These are phyloP conservation scores for Fusarium lateritium DNA, from an alignment of 2,329 filamentous ascomycete species.

Conservation along the genomic window DNA sequence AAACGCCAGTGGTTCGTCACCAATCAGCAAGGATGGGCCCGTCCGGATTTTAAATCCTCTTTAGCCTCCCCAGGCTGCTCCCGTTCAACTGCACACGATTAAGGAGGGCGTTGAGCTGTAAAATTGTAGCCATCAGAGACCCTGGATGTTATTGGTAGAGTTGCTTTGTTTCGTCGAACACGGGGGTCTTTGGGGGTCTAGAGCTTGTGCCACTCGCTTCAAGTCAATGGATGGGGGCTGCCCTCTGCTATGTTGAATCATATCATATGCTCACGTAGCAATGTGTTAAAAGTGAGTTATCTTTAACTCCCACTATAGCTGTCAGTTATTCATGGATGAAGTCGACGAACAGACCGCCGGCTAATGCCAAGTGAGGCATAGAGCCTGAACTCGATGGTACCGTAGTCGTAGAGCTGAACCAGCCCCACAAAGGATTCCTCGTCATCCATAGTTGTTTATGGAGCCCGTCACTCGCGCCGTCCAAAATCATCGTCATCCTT, in stretches of 20 bases:
- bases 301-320: neutral
- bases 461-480: slow-evolving; percentile 3
- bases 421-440: slow-evolving; percentile 20
- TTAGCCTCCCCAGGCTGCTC: neutral
- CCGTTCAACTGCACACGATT: neutral
- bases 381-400: slow-evolving; percentile 1
- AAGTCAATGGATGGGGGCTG: neutral
- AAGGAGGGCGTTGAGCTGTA: neutral
- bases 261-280: neutral
- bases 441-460: slow-evolving; percentile 7
- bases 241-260: slow-evolving; percentile 5
- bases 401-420: slow-evolving; percentile 20
- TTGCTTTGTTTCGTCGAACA: slow-evolving; percentile 10
- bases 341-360: neutral
- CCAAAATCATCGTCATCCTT: slow-evolving; percentile 11
- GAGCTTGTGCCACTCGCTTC: slow-evolving; percentile 8
- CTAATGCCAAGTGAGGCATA: slow-evolving; percentile 6
- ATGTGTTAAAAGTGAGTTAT: neutral
- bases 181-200: neutral
- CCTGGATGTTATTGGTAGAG: slow-evolving; percentile 7
- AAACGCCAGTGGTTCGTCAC: slow-evolving; percentile 11
- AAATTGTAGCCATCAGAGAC: slow-evolving; percentile 3
- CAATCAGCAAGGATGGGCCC: slow-evolving; percentile 18
- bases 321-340: neutral
- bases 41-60: slow-evolving; percentile 3